These are phyloP conservation scores for Luvunga scandens DNA, from an alignment of 345 rosid genomes.

Conservation along the genomic window DNA sequence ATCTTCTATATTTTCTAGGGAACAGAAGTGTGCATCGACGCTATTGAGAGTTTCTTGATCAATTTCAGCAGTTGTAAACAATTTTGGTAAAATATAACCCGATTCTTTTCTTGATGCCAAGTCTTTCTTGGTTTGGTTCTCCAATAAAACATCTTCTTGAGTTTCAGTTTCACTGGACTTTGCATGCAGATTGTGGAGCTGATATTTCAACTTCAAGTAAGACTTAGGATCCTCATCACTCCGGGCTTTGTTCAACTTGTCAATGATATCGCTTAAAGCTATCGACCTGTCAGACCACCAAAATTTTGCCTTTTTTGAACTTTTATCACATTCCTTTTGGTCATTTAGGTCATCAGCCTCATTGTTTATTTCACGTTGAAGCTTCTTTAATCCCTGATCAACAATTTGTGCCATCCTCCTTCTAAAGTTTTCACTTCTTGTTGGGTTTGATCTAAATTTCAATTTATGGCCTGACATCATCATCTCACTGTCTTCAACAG, in stretches of 20 bases:
- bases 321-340: slow-evolving; percentile 31
- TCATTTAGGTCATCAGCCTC: slow-evolving; percentile 19
- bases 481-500: slow-evolving; percentile 27
- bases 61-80: slow-evolving; percentile 41
- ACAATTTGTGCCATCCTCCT: slow-evolving; percentile 52
- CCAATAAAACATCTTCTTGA: slow-evolving; percentile 13
- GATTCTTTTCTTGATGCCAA: slow-evolving; percentile 21
- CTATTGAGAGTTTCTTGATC: slow-evolving; percentile 51
- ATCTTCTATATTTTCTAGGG: slow-evolving; percentile 51
- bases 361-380: slow-evolving; percentile 30
- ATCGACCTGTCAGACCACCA: slow-evolving; percentile 48
- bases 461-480: slow-evolving; percentile 38
- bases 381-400: slow-evolving; percentile 61
- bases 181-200: slow-evolving; percentile 25
- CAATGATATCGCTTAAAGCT: slow-evolving; percentile 53
- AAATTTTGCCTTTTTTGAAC: slow-evolving; percentile 32
- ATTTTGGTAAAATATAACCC: slow-evolving; percentile 29
- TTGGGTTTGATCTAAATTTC: slow-evolving; percentile 46
- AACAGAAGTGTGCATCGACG: slow-evolving; percentile 46
- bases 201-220: slow-evolving; percentile 61
- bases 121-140: slow-evolving; percentile 25
- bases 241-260: slow-evolving; percentile 75
- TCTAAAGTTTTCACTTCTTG: slow-evolving; percentile 50
- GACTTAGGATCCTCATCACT: slow-evolving; percentile 75
- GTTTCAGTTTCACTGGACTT: slow-evolving; percentile 21